Evolutionary conservation across 23 red algal species (phyloP), one percentile per base, ranked within the genome.

Genomic region (Porphyridium purpureum): DNA sequence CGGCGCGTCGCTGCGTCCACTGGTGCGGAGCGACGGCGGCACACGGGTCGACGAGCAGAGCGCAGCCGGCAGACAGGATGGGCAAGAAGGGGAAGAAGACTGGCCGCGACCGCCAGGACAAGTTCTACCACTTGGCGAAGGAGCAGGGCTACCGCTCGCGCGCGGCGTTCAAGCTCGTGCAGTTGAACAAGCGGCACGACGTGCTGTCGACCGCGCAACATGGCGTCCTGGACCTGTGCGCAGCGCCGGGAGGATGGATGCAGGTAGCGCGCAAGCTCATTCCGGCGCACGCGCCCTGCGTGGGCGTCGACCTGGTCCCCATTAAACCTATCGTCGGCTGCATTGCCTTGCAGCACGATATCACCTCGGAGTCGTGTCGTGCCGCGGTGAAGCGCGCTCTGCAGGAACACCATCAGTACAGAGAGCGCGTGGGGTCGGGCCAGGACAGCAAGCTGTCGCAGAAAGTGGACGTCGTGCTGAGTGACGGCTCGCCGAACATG

Each of bases 111-210:
- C 78, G 88, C 22, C 62, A 76, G 55, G 88, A 94, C 70, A 84
- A 83, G 47, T 94, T 76, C 63, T 94, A 94, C 46, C 70, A 84
- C 47, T 67, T 94, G 24, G 88, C 88, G 25, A 94, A 94, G 50
- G 88, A 94, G 59, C 88, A 94, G 53, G 88, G 88, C 41, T 94
- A 64, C 46, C 88, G 88, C 26, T 94, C 88, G 29, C 78, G 88
- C 24, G 88, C 88, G 23, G 66, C 88, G 8, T 94, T 94, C 70
- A 94, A 94, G 48, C 62, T 94, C 6, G 60, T 94, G 9, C 88
- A 94, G 59, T 61, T 94, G 3, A 94, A 94, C 58, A 75, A 72
- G 40, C 67, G 80, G 27, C 60, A 72, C 58, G 88, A 82, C 33
- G 83, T 94, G 52, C 76, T 94, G 4, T 70, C 67, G 17, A 38